A percentile compares a stretch with the other conserved stretches of the same genome.
Conservation (phyloP, 2,329 filamentous ascomycete genomes). For the Penicillium sp. region DNA sequence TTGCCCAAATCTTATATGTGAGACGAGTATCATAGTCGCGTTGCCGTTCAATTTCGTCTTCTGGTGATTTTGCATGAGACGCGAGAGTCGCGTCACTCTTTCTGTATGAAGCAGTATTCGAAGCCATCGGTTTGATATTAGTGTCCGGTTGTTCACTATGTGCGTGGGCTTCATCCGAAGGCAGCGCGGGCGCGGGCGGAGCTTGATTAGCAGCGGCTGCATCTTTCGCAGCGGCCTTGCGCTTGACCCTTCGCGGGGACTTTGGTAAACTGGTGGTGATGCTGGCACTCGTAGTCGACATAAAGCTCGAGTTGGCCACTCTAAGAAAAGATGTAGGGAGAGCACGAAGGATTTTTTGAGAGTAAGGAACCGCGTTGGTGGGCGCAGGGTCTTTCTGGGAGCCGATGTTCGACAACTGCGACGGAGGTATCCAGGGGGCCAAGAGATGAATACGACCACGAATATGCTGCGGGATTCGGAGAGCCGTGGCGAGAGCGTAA, state of each 20-base stretch:
- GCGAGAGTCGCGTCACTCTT: slow-evolving; percentile 25
- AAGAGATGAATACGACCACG: slow-evolving; percentile 89
- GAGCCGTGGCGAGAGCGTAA: slow-evolving; percentile 88
- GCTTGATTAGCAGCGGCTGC: slow-evolving; percentile 37
- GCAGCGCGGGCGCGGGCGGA: slow-evolving; percentile 51
- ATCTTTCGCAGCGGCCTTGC: slow-evolving; percentile 48
- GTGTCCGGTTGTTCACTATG: slow-evolving; percentile 22
- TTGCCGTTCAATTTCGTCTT: slow-evolving; percentile 38
- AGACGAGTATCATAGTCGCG: slow-evolving; percentile 72
- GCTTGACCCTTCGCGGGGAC: slow-evolving; percentile 57
- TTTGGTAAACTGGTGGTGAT: slow-evolving; percentile 75
- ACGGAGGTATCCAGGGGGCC: slow-evolving; percentile 88
- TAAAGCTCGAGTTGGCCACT: slow-evolving; percentile 92
- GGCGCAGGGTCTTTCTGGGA: slow-evolving; percentile 71
- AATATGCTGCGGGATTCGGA: slow-evolving; percentile 94
- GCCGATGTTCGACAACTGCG: slow-evolving; percentile 77
- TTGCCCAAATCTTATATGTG: slow-evolving; percentile 90
- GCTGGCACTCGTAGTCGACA: slow-evolving; percentile 84
- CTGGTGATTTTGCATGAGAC: slow-evolving; percentile 20
- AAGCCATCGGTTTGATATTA: slow-evolving; percentile 16
- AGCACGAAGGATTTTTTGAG: slow-evolving; percentile 83
- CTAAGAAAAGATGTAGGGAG: slow-evolving; percentile 87
- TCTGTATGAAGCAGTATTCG: slow-evolving; percentile 16
- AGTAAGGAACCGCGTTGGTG: slow-evolving; percentile 80
- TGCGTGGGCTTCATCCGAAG: slow-evolving; percentile 15